Percentiles rank a stretch among this genome's conserved stretches.
Conservation (phyloP, 2,329 filamentous ascomycete genomes). For the Pestalotiopsis sp. region DNA sequence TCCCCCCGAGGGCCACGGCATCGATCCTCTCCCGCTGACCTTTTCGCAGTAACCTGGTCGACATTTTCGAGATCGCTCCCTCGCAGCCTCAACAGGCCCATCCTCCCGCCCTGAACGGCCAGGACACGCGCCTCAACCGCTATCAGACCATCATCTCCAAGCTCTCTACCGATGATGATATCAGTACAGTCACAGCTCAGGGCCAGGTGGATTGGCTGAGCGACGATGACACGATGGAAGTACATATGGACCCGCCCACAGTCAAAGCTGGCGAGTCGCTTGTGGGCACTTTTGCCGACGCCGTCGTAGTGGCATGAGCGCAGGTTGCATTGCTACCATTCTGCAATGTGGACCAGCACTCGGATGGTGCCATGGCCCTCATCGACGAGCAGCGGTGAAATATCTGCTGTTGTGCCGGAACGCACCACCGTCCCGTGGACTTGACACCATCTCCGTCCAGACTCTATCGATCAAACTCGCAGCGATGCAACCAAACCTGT, state of each 20-base stretch:
- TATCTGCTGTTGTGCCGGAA: background rate
- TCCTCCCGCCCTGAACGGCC: constrained; percentile 43
- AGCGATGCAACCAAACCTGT: background rate
- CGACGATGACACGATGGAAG: constrained; percentile 52
- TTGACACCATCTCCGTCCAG: background rate
- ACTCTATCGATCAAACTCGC: background rate
- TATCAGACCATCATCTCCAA: constrained; percentile 67
- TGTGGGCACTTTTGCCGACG: constrained; percentile 64
- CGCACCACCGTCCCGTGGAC: background rate
- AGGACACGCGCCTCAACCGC: constrained; percentile 57
- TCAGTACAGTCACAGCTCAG: constrained; percentile 41
- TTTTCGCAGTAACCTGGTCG: constrained; percentile 62
- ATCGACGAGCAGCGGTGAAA: background rate
- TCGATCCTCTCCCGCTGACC: background rate
- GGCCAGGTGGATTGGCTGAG: constrained; percentile 54
- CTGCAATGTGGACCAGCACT: background rate
- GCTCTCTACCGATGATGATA: constrained; percentile 50
- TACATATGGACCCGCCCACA: constrained; percentile 41
- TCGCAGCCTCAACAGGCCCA: constrained; percentile 41
- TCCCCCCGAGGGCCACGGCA: constrained; percentile 13
- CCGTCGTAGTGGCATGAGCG: constrained; percentile 51
- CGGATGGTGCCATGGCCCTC: background rate
- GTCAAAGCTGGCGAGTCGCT: constrained; percentile 48
- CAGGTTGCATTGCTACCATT: background rate
- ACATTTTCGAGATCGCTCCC: constrained; percentile 67